phyloP scores from a whole-genome alignment of 768 basidiomycete species.

The Russula vinacea region DNA sequence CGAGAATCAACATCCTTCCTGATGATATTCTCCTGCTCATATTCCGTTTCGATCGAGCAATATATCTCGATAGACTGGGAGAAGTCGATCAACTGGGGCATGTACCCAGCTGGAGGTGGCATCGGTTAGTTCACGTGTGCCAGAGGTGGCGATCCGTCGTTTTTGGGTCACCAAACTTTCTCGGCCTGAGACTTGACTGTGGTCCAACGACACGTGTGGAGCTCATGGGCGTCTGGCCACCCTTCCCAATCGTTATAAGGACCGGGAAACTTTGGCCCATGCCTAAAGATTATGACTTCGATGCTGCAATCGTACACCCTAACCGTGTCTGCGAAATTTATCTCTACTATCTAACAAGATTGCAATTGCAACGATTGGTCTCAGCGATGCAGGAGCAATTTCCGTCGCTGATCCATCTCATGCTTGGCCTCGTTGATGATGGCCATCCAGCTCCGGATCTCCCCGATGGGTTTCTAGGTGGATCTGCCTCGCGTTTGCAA shows the following conservation, averaged over 20 bases:
- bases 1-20: too few relatives aligned
- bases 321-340: background rate
- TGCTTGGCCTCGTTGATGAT: background rate
- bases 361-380: background rate
- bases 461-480: background rate
- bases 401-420: background rate
- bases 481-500: background rate
- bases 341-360: background rate
- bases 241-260: background rate
- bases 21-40: too few relatives aligned
- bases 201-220: background rate
- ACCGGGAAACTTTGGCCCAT: background rate
- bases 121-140: background rate
- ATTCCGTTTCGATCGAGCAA: too few relatives aligned
- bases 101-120: background rate
- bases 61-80: too few relatives aligned
- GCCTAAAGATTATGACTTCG: background rate
- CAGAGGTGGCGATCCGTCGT: background rate
- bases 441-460: background rate
- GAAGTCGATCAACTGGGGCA: too few relatives aligned
- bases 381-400: background rate
- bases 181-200: background rate
- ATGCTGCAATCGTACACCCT: background rate
- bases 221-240: background rate
- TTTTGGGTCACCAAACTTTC: background rate